Evolutionary conservation across 148 eudicot species (phyloP).

Genomic region (Chenopodium album): DNA sequence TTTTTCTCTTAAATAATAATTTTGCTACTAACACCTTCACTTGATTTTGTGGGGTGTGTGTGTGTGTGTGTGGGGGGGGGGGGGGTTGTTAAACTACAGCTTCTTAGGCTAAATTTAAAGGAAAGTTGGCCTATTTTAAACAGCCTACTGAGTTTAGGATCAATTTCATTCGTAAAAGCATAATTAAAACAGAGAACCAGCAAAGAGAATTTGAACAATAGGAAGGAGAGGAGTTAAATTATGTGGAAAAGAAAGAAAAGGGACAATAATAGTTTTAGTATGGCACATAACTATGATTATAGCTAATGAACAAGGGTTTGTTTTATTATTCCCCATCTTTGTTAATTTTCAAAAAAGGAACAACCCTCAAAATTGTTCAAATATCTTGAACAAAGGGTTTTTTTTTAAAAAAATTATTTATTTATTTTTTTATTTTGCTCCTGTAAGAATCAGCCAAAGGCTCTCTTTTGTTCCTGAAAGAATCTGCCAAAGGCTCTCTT

Average conservation of each 20-base stretch:
- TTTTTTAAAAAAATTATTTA: too few species aligned
- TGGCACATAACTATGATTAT: neutral
- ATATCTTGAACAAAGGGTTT: neutral
- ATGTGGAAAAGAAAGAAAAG: neutral
- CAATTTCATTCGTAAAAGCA: neutral
- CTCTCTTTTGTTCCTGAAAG: neutral
- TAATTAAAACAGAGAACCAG: neutral
- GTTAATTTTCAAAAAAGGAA: neutral
- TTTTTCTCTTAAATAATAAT: conserved; percentile 8
- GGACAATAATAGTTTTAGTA: neutral
- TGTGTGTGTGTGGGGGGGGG: too few species aligned
- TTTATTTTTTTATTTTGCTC: neutral
- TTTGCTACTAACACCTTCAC: too few species aligned
- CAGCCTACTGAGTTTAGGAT: neutral
- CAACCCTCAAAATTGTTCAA: neutral
- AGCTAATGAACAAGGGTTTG: neutral
- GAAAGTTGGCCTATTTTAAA: neutral
- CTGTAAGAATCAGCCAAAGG: neutral
- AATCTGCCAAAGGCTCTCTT: neutral
- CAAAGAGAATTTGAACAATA: neutral
- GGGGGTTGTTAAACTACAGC: too few species aligned
- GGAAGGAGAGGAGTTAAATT: neutral
- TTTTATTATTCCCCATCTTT: neutral
- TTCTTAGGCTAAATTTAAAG: neutral
- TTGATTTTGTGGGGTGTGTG: too few species aligned